phyloP scores from a whole-genome alignment of 345 rosid genomes.

The Moringa oleifera region DNA sequence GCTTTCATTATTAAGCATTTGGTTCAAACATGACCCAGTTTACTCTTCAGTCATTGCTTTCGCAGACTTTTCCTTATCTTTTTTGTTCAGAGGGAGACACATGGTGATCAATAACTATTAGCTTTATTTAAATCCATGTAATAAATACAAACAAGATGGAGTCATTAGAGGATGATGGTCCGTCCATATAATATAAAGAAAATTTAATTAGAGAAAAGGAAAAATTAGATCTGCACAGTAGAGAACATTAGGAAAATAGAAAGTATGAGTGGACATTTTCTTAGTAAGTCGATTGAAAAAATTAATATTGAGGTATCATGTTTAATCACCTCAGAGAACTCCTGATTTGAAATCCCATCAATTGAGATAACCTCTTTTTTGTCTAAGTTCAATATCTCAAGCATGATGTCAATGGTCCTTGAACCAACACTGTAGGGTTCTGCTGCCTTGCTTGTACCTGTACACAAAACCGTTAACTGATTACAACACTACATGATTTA shows the following conservation, averaged over 20 bases:
- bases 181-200: not conserved
- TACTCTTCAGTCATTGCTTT: not conserved
- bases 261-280: no score
- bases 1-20: not conserved
- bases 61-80: not conserved
- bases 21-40: not conserved
- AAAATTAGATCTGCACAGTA: no score
- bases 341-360: constrained; percentile 74
- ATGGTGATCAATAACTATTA: no score
- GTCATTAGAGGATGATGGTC: not conserved
- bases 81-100: not conserved
- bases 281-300: no score
- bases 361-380: constrained; percentile 70
- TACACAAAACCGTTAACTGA: constrained; percentile 13
- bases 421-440: constrained; percentile 64
- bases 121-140: not conserved
- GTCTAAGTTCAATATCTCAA: constrained; percentile 67
- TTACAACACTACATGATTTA: constrained; percentile 6
- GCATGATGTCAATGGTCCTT: constrained; percentile 50
- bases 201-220: not conserved
- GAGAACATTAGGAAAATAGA: no score
- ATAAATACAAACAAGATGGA: not conserved
- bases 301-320: not conserved
- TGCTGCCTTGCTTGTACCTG: constrained; percentile 62
- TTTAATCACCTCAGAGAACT: constrained; percentile 73